Conservation (phyloP, 768 basidiomycete genomes). For the Trametes maxima region DNA sequence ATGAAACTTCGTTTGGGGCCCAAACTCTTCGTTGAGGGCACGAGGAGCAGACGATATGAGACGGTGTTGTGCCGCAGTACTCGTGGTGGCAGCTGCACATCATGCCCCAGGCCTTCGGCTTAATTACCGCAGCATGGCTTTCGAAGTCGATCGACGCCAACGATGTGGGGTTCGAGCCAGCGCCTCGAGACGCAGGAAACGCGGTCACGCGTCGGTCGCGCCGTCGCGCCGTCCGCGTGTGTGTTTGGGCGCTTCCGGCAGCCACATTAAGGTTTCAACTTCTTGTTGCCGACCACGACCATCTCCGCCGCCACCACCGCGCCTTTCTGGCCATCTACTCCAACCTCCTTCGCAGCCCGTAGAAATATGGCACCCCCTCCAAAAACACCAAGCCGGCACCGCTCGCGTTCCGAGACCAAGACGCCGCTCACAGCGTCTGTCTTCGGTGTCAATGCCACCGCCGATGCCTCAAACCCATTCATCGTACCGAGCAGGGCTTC, state of each 20-base stretch:
- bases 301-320: background rate
- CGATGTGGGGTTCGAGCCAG: too few species aligned
- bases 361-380: conserved; percentile 36
- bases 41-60: too few species aligned
- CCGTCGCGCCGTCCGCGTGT: background rate
- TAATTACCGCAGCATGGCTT: too few species aligned
- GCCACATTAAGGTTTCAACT: background rate
- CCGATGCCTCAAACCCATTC: conserved; percentile 61
- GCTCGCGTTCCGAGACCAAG: conserved; percentile 52
- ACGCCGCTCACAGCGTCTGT: conserved; percentile 40
- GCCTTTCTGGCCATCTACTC: background rate
- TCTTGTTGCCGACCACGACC: background rate
- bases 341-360: background rate
- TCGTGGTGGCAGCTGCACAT: too few species aligned
- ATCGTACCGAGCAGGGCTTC: conserved; percentile 48
- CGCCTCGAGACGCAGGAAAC: background rate
- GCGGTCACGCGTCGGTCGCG: background rate
- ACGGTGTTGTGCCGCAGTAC: too few species aligned
- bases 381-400: conserved; percentile 49
- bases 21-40: too few species aligned
- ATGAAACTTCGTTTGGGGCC: too few species aligned
- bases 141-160: too few species aligned
- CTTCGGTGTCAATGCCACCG: conserved; percentile 34
- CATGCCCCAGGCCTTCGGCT: too few species aligned
- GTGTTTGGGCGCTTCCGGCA: conserved; percentile 8